Evolutionary conservation across 2,329 filamentous ascomycete species (phyloP).

Genomic region (Calcarisporium arbuscula): DNA sequence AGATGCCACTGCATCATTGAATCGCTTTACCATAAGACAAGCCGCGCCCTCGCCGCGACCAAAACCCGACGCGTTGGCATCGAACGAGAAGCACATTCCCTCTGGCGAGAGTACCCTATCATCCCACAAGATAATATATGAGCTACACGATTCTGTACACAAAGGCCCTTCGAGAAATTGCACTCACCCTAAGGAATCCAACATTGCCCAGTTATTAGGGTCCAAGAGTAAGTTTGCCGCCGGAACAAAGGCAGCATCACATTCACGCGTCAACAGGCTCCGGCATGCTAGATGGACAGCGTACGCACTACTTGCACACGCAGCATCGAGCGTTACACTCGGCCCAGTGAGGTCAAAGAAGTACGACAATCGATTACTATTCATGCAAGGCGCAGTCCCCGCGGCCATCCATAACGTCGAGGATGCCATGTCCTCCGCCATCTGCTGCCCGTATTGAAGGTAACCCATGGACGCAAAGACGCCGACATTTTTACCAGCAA

Average conservation of each 20-base stretch:
- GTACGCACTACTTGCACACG: constrained; percentile 23
- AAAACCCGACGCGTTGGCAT: constrained; percentile 37
- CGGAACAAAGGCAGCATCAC: constrained; percentile 33
- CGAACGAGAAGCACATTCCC: constrained; percentile 36
- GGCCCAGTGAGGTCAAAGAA: constrained; percentile 29
- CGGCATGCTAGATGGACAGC: constrained; percentile 23
- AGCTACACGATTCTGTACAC: constrained; percentile 35
- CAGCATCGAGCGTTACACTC: constrained; percentile 25
- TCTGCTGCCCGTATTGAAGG: constrained; percentile 1
- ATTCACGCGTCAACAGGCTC: constrained; percentile 17
- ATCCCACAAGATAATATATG: constrained; percentile 23
- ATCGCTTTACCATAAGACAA: constrained; percentile 45
- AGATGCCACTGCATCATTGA: constrained; percentile 44
- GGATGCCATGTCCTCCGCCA: constrained; percentile 16
- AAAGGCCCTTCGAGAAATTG: no score
- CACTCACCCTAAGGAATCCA: no score
- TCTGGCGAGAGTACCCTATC: constrained; percentile 28
- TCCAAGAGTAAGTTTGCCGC: no score
- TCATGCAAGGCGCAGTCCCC: constrained; percentile 17
- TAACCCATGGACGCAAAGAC: constrained; percentile 25
- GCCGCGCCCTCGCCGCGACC: constrained; percentile 51
- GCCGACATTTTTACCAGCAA: constrained; percentile 37
- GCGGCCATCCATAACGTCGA: no score
- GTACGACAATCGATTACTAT: constrained; percentile 31
- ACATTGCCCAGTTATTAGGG: no score